A percentile compares a stretch with the other conserved stretches of the same genome.
Conservation (phyloP, 805 yeast genomes). For the Hanseniaspora lindneri region DNA sequence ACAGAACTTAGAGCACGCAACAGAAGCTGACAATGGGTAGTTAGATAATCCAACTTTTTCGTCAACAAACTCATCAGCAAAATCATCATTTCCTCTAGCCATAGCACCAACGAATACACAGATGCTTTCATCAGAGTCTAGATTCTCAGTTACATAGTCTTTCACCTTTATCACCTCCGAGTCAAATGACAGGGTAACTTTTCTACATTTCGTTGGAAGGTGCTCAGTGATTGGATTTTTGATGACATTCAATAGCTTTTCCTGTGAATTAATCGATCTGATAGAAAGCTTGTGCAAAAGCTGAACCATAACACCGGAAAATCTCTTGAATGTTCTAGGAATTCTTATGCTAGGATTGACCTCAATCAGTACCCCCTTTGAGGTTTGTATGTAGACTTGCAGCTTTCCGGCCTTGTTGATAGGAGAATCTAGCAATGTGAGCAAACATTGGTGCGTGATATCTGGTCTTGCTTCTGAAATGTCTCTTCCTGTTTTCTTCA, state of each 20-base stretch:
- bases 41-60: slow-evolving; percentile 93
- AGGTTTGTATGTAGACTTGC: slow-evolving; percentile 93
- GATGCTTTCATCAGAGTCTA: slow-evolving; percentile 81
- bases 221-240: slow-evolving; percentile 96
- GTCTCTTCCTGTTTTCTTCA: slow-evolving; percentile 93
- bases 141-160: slow-evolving; percentile 59
- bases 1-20: slow-evolving; percentile 95
- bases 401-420: slow-evolving; percentile 93
- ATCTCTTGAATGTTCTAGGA: slow-evolving; percentile 95
- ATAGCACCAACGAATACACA: slow-evolving; percentile 98
- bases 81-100: slow-evolving; percentile 96
- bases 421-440: slow-evolving; percentile 92
- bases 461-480: slow-evolving; percentile 99
- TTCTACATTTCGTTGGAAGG: slow-evolving; percentile 89
- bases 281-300: slow-evolving; percentile 82
- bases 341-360: slow-evolving; percentile 94
- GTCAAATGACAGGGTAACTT: slow-evolving; percentile 83
- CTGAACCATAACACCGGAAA: slow-evolving; percentile 96
- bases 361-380: slow-evolving; percentile 86
- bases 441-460: slow-evolving; percentile 92
- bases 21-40: slow-evolving; percentile 92
- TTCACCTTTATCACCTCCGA: slow-evolving; percentile 80
- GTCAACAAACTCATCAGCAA: slow-evolving; percentile 94
- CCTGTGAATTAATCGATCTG: slow-evolving; percentile 90
- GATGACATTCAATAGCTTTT: slow-evolving; percentile 82